Evolutionary conservation across 768 basidiomycete species (phyloP), one percentile per base, ranked within the genome.

Genomic region (Trametes sanguinea): DNA sequence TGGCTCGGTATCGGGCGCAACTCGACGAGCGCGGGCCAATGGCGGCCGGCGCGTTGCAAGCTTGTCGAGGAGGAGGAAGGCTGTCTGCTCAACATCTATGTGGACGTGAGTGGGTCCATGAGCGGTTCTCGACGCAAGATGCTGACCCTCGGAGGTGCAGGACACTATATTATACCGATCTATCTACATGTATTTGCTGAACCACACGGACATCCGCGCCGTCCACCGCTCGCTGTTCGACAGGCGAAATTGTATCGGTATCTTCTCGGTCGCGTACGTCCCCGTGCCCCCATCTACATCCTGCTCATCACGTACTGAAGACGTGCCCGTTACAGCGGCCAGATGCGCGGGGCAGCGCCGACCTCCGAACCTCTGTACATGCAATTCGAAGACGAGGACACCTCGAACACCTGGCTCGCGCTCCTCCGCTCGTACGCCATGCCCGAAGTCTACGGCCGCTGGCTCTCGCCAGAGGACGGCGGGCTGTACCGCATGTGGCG

Each of bases 401-500:
- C 77, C 6, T 83, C 85, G 67, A 82, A 86, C 65, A 84, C 87
- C 2, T 95, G 94, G 92, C 79, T 90, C 51, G 85, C 87, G 27
- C 83, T 95, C 53, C 78, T 94, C 57, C 85, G 87, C 61, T 91
- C 92, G 3, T 93, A 90, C 73, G 87, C 94, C 11, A 81, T 82
- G 53, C 88, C 91, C 1, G 92, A 94, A 73, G 84, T 89, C 57
- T 91, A 92, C 69, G 91, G 88, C 37, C 78, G 80, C 65, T 76
- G 80, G 71, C 77, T 80, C 65, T 77, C 78, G 42, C 78, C 83
- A 22, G 68, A 74, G 53, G 86, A 87, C 62, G 89, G 88, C 45
- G 92, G 92, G 6, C 83, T 89, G 10, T 93, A 91, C 74, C 86
- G 93, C 57, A 89, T 94, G 84, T 94, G 90, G 89, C 82, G 94